These are phyloP conservation scores for Podila epicladia DNA, from an alignment of 192 early-diverging fungal genomes.

Conservation along the genomic window DNA sequence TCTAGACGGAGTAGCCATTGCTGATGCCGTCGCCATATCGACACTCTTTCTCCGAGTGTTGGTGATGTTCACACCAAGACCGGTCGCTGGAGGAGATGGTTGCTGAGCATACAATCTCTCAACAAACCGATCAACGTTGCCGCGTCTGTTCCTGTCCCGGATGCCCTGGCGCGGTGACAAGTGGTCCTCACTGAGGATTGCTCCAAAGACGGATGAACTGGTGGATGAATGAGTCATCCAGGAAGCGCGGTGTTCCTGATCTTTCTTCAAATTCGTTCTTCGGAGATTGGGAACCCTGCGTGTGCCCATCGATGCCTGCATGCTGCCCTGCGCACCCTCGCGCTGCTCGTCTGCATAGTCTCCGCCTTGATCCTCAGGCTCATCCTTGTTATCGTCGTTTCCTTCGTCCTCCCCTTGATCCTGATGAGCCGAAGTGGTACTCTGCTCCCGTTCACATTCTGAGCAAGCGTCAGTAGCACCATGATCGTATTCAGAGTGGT, in stretches of 20 bases:
- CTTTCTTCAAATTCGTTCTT: conserved; percentile 12
- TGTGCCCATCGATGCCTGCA: neutral
- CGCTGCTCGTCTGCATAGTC: neutral
- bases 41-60: neutral
- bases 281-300: conserved; percentile 8
- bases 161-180: neutral
- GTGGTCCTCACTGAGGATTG: conserved; percentile 11
- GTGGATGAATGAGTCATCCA: conserved; percentile 48
- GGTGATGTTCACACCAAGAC: neutral
- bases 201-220: conserved; percentile 33
- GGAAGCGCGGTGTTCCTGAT: conserved; percentile 15
- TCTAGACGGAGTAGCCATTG: neutral
- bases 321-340: neutral
- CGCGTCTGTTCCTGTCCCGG: neutral
- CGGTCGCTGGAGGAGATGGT: neutral
- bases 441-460: conserved; percentile 6
- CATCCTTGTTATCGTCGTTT: neutral
- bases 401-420: neutral
- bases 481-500: neutral
- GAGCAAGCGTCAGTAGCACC: neutral
- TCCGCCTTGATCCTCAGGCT: neutral
- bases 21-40: neutral
- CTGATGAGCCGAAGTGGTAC: neutral
- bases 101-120: neutral
- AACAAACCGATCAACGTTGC: neutral